Evolutionary conservation across 345 rosid species (phyloP).

Genomic region (Chamaenerion angustifolium): DNA sequence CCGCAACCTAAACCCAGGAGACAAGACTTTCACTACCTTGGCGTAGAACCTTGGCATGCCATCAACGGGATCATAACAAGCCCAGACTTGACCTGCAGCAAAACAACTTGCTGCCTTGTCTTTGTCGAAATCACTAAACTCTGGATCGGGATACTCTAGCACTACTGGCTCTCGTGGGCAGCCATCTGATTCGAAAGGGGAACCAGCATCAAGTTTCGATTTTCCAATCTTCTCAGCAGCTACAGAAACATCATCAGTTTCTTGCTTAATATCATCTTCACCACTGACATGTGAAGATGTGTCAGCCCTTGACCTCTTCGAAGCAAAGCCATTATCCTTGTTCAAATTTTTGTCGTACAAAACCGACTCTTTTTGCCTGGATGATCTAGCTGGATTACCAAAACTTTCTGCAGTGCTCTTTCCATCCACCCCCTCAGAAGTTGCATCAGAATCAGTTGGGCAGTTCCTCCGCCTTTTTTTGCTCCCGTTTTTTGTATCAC

Average conservation of each 20-base stretch:
- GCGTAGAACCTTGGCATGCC: conserved; percentile 86
- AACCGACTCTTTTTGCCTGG: conserved; percentile 30
- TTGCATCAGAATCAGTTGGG: conserved; percentile 20
- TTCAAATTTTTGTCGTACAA: conserved; percentile 19
- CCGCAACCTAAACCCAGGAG: conserved; percentile 41
- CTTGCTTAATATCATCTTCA: conserved; percentile 8
- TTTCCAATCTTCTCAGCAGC: conserved; percentile 12
- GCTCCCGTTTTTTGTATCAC: conserved; percentile 13
- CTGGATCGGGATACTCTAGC: conserved; percentile 44
- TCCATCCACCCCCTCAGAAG: conserved; percentile 19
- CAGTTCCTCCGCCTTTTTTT: conserved; percentile 26
- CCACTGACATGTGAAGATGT: conserved; percentile 6
- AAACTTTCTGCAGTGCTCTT: conserved; percentile 14
- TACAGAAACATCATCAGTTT: conserved; percentile 4
- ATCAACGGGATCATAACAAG: conserved; percentile 59
- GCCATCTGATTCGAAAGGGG: conserved; percentile 5
- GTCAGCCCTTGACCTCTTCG: conserved; percentile 23
- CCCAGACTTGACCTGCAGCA: conserved; percentile 69
- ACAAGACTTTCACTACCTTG: conserved; percentile 33
- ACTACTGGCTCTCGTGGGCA: conserved; percentile 1
- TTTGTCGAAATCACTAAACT: conserved; percentile 57
- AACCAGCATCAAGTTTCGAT: conserved; percentile 9
- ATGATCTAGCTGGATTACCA: conserved; percentile 23
- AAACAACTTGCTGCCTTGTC: conserved; percentile 28
- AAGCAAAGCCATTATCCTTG: conserved; percentile 8